phyloP scores from a whole-genome alignment of 495 filamentous ascomycete genomes.

The Aspergillus biplanus region DNA sequence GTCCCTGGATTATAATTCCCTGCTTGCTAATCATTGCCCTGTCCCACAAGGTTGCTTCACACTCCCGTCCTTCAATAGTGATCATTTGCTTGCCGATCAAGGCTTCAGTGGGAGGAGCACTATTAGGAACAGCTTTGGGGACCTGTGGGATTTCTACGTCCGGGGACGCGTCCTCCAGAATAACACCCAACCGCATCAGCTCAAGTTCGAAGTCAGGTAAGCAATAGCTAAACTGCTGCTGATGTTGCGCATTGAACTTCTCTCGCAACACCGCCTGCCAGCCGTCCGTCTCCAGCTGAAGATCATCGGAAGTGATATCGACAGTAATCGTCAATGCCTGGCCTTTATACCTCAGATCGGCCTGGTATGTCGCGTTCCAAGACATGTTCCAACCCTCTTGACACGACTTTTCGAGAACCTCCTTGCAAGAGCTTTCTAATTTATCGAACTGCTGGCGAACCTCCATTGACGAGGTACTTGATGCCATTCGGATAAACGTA shows the following conservation, averaged over 20 bases:
- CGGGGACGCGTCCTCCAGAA: constrained; percentile 43
- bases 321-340: constrained; percentile 52
- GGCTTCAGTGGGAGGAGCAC: constrained; percentile 36
- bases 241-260: constrained; percentile 45
- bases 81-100: constrained; percentile 38
- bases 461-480: constrained; percentile 31
- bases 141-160: constrained; percentile 43
- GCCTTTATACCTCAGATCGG: constrained; percentile 52
- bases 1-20: constrained; percentile 42
- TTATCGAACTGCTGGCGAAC: constrained; percentile 29
- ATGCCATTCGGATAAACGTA: constrained; percentile 45
- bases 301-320: constrained; percentile 35
- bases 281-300: constrained; percentile 24
- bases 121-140: constrained; percentile 22
- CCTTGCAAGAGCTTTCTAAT: constrained; percentile 27
- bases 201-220: constrained; percentile 48
- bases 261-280: constrained; percentile 34
- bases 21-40: constrained; percentile 44
- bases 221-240: constrained; percentile 52
- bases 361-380: constrained; percentile 41
- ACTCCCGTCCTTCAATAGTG: constrained; percentile 41
- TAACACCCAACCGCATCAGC: constrained; percentile 50
- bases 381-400: constrained; percentile 23
- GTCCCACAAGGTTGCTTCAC: constrained; percentile 47
- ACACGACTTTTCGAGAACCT: constrained; percentile 25